A percentile compares a stretch with the other conserved stretches of the same genome.
These are phyloP conservation scores for Penicillium simplicissimum DNA, from an alignment of 495 filamentous ascomycete species.

Conservation along the genomic window DNA sequence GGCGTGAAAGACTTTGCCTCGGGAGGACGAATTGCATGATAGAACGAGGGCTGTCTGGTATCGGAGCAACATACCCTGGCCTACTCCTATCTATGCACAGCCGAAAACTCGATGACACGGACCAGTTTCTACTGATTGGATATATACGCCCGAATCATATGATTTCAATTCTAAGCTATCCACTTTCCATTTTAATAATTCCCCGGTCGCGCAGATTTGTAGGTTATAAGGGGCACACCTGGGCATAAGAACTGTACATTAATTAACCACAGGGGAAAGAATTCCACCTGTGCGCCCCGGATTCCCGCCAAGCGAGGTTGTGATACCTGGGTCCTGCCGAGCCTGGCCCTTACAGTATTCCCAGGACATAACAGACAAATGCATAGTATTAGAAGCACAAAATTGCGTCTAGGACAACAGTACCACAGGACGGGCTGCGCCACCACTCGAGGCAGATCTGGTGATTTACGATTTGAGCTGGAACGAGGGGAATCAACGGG, in stretches of 20 bases:
- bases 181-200: neutral
- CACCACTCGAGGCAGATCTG: neutral
- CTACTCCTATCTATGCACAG: neutral
- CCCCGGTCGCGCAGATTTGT: neutral
- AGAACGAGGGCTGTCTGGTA: neutral
- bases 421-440: neutral
- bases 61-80: neutral
- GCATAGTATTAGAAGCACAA: neutral
- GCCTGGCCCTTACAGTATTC: slow-evolving; percentile 12
- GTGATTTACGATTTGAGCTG: neutral
- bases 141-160: neutral
- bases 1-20: neutral
- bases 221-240: no score
- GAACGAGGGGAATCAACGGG: no score
- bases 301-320: slow-evolving; percentile 11
- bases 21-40: neutral
- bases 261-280: neutral
- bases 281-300: neutral
- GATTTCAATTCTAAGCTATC: neutral
- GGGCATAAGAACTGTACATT: no score
- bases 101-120: neutral
- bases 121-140: neutral
- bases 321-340: slow-evolving; percentile 12
- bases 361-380: neutral
- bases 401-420: no score